A percentile compares a stretch with the other conserved stretches of the same genome.
These are phyloP conservation scores for Punctularia strigosozonata DNA, from an alignment of 768 basidiomycete genomes.

Conservation along the genomic window DNA sequence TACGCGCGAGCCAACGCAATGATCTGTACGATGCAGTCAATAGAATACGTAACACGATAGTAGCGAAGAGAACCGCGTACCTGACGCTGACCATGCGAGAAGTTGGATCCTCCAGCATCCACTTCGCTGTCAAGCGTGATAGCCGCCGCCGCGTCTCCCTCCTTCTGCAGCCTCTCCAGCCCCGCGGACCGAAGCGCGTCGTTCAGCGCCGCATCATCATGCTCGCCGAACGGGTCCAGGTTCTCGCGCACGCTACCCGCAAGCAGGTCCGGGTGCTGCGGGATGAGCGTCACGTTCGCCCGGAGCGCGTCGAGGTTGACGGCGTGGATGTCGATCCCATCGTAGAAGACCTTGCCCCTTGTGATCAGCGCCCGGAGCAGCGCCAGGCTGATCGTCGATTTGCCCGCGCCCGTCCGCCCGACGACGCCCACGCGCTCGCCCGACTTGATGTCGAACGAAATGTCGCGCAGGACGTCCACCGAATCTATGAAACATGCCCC, in stretches of 20 bases:
- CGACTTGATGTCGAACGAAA: neutral
- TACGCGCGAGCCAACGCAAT: constrained; percentile 32
- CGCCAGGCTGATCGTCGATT: constrained; percentile 36
- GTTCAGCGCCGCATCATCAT: constrained; percentile 22
- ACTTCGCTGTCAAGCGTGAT: neutral
- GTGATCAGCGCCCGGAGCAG: constrained; percentile 38
- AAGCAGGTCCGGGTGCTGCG: constrained; percentile 27
- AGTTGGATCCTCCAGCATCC: constrained; percentile 13
- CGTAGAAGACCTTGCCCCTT: constrained; percentile 34
- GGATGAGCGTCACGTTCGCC: constrained; percentile 33
- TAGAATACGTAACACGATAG: no score
- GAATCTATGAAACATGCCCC: constrained; percentile 38
- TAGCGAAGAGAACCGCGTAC: no score
- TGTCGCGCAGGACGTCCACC: constrained; percentile 23
- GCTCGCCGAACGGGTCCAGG: constrained; percentile 34
- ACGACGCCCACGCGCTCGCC: constrained; percentile 22
- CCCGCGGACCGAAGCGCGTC: constrained; percentile 1
- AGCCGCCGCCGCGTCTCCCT: neutral
- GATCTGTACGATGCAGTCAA: no score
- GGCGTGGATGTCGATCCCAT: constrained; percentile 25
- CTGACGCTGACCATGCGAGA: constrained; percentile 31
- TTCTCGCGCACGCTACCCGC: constrained; percentile 34
- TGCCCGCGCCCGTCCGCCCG: constrained; percentile 31
- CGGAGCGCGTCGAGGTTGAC: constrained; percentile 37
- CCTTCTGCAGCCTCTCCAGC: constrained; percentile 4